Percentiles rank a stretch among this genome's conserved stretches.
Evolutionary conservation across 257 asterid species (phyloP).

Genomic region (Nicotiana undulata): DNA sequence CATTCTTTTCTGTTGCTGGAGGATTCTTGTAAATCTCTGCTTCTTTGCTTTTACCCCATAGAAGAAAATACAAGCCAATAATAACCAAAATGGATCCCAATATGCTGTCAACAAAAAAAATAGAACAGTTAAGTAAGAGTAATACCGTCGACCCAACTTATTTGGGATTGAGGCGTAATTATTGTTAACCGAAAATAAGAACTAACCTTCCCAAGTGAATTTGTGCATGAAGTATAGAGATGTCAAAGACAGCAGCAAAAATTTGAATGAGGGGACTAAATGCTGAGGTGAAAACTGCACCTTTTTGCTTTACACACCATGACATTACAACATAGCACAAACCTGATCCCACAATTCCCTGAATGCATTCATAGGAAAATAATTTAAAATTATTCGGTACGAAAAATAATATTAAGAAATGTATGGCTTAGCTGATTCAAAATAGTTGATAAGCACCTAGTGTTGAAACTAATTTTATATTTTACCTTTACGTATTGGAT

Average conservation of each 20-base stretch:
- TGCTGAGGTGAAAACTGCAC: constrained; percentile 69
- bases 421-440: too few species aligned
- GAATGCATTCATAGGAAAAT: background rate
- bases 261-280: constrained; percentile 61
- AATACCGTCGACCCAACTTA: background rate
- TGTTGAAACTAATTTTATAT: too few species aligned
- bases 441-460: too few species aligned
- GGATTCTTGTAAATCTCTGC: constrained; percentile 6
- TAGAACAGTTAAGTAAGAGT: background rate
- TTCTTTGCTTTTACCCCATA: constrained; percentile 70
- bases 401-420: too few species aligned
- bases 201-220: constrained; percentile 62
- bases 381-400: too few species aligned
- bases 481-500: too few species aligned
- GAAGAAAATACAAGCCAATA: constrained; percentile 48
- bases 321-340: constrained; percentile 49
- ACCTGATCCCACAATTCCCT: constrained; percentile 75
- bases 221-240: constrained; percentile 41
- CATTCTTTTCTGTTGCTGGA: background rate
- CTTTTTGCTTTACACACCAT: constrained; percentile 61
- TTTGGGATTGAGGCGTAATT: too few species aligned
- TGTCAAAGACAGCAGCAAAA: constrained; percentile 57
- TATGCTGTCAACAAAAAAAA: constrained; percentile 22
- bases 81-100: constrained; percentile 47
- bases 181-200: background rate